These are phyloP conservation scores for Colletotrichum sp. DNA, from an alignment of 2,329 filamentous ascomycete genomes.

Conservation along the genomic window DNA sequence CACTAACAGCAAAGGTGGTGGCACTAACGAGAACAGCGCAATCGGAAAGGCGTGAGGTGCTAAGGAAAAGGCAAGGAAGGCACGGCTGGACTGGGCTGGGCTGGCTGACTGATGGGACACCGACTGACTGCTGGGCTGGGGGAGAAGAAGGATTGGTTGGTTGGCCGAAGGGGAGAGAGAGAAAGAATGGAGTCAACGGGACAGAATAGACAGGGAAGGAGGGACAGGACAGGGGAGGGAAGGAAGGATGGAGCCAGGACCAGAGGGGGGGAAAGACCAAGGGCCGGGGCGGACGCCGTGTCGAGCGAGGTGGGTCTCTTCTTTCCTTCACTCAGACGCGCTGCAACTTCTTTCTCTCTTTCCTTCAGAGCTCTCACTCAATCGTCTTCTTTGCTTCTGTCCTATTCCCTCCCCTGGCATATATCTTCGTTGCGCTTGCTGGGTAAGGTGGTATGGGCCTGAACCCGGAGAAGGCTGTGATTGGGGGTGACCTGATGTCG, in stretches of 20 bases:
- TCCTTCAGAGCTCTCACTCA: not conserved
- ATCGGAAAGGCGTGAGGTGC: not conserved
- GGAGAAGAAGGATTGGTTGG: not conserved
- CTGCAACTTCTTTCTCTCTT: not conserved
- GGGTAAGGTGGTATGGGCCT: not conserved
- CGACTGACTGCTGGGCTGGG: not conserved
- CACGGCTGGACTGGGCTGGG: not conserved
- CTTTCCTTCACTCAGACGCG: not conserved
- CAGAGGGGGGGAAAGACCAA: not conserved
- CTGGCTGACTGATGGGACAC: not conserved
- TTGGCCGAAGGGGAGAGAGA: not conserved
- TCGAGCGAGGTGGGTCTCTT: constrained; percentile 1
- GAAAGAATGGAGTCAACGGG: not conserved
- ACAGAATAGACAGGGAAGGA: not conserved
- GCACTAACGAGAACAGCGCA: not conserved
- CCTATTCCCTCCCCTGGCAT: not conserved
- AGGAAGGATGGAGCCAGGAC: not conserved
- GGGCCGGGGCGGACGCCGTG: constrained; percentile 7
- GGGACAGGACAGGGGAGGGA: not conserved
- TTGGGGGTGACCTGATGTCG: not conserved
- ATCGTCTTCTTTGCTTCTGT: not conserved
- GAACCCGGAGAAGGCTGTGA: constrained; percentile 9
- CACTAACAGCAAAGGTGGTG: not conserved
- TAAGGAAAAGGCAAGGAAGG: not conserved
- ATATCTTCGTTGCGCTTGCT: not conserved